These are phyloP conservation scores for Talaromyces funiculosus DNA, from an alignment of 2,329 filamentous ascomycete genomes.

Conservation along the genomic window DNA sequence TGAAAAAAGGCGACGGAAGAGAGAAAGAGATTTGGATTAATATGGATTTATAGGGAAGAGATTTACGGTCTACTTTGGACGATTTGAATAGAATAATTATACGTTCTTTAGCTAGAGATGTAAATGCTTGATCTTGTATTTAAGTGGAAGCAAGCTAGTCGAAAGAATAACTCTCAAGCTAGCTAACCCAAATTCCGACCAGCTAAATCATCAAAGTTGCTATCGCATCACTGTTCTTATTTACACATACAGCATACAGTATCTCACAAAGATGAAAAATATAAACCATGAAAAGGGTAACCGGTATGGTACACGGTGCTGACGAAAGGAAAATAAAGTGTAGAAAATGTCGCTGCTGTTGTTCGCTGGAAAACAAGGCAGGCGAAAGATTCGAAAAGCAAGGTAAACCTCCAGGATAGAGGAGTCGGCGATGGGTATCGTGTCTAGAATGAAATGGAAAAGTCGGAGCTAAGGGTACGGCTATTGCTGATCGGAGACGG, in stretches of 20 bases:
- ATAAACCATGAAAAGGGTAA: not conserved
- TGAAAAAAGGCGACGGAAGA: too few relatives aligned
- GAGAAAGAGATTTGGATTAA: too few relatives aligned
- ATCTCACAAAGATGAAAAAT: not conserved
- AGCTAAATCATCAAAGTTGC: slow-evolving; percentile 1
- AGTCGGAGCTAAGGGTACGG: not conserved
- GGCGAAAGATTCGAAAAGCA: not conserved
- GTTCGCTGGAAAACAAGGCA: not conserved
- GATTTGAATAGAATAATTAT: too few relatives aligned
- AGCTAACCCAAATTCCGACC: not conserved
- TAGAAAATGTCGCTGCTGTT: not conserved
- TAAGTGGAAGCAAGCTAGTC: not conserved
- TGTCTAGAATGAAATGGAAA: not conserved
- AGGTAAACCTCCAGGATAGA: not conserved
- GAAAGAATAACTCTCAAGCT: not conserved
- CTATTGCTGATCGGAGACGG: slow-evolving; percentile 49
- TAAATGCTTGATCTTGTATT: too few relatives aligned
- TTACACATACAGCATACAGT: slow-evolving; percentile 1
- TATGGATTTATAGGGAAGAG: too few relatives aligned
- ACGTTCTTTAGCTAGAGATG: too few relatives aligned
- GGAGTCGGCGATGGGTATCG: slow-evolving; percentile 5
- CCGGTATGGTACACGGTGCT: not conserved
- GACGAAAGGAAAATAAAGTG: not conserved
- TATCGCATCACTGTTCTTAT: not conserved
- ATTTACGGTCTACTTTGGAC: too few relatives aligned